Evolutionary conservation across 805 yeast species (phyloP).

Genomic region (Yueomyces sinensis): DNA sequence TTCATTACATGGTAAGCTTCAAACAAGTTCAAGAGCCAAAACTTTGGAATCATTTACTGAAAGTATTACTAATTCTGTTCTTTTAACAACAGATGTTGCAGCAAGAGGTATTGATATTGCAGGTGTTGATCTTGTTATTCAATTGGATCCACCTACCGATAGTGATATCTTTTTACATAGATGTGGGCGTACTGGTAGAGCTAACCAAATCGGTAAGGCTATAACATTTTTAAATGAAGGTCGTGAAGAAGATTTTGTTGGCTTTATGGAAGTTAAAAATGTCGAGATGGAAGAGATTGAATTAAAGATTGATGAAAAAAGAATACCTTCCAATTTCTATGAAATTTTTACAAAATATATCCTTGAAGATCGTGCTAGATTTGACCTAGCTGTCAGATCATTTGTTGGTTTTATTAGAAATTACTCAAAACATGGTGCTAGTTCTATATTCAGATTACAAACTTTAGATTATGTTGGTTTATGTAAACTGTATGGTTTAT

Average conservation of each 20-base stretch:
- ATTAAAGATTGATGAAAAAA: constrained; percentile 3
- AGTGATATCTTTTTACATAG: constrained; percentile 87
- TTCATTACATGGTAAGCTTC: constrained; percentile 84
- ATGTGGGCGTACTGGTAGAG: constrained; percentile 92
- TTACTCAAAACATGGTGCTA: constrained; percentile 78
- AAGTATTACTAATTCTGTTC: constrained; percentile 36
- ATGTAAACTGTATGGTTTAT: constrained; percentile 66
- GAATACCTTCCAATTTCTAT: constrained; percentile 10
- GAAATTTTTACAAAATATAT: constrained; percentile 38
- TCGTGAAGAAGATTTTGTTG: constrained; percentile 70
- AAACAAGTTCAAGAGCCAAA: constrained; percentile 64
- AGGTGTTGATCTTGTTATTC: constrained; percentile 88
- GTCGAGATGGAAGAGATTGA: constrained; percentile 35
- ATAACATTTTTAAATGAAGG: constrained; percentile 60
- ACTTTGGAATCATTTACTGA: constrained; percentile 52
- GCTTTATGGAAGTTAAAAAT: constrained; percentile 63
- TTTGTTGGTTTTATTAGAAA: constrained; percentile 75
- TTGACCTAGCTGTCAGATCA: constrained; percentile 67
- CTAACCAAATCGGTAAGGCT: constrained; percentile 73
- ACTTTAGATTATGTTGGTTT: constrained; percentile 57
- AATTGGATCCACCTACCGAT: constrained; percentile 88
- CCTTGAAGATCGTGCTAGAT: constrained; percentile 60
- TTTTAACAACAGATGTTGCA: constrained; percentile 95
- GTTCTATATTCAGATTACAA: constrained; percentile 71
- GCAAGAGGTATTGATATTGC: constrained; percentile 95